Conservation (phyloP, 2,329 filamentous ascomycete species). For the Pseudogymnoascus sp. region DNA sequence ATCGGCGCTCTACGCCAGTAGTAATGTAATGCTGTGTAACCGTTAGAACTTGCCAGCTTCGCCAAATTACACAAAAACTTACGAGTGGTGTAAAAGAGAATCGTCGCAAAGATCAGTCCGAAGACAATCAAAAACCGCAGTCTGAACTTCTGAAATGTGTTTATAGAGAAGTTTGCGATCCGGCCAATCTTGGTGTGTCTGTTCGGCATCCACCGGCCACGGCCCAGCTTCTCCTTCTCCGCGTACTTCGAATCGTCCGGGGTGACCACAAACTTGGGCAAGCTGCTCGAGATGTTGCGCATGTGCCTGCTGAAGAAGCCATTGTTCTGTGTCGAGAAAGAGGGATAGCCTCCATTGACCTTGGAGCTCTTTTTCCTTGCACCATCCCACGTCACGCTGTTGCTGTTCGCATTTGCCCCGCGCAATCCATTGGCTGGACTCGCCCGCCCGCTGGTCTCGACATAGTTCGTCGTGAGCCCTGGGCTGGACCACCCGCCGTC, state of each 20-base stretch:
- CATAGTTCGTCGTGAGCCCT: constrained; percentile 60
- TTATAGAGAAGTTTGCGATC: constrained; percentile 39
- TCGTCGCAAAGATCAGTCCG: constrained; percentile 52
- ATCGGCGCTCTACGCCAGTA: constrained; percentile 64
- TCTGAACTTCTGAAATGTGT: constrained; percentile 59
- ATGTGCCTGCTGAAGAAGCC: constrained; percentile 85
- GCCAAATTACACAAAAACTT: constrained; percentile 36
- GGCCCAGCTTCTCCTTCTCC: constrained; percentile 71
- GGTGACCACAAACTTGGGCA: constrained; percentile 62
- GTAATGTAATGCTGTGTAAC: constrained; percentile 33
- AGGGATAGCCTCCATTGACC: constrained; percentile 66
- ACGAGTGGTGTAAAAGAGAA: constrained; percentile 68
- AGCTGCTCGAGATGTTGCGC: constrained; percentile 68
- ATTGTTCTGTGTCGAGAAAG: constrained; percentile 72
- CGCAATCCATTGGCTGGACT: constrained; percentile 50
- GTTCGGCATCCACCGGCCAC: constrained; percentile 47
- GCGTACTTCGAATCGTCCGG: constrained; percentile 45
- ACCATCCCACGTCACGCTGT: constrained; percentile 69
- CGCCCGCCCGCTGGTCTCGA: constrained; percentile 53
- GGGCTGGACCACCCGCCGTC: constrained; percentile 87
- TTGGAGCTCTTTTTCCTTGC: constrained; percentile 70
- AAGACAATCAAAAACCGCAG: constrained; percentile 54
- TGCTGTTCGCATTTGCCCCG: constrained; percentile 45
- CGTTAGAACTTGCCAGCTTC: constrained; percentile 15
- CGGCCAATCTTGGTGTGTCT: constrained; percentile 42